Percentiles rank a stretch among this genome's conserved stretches.
Conservation (phyloP, 805 yeast species). For the Ogataea salicorniae region DNA sequence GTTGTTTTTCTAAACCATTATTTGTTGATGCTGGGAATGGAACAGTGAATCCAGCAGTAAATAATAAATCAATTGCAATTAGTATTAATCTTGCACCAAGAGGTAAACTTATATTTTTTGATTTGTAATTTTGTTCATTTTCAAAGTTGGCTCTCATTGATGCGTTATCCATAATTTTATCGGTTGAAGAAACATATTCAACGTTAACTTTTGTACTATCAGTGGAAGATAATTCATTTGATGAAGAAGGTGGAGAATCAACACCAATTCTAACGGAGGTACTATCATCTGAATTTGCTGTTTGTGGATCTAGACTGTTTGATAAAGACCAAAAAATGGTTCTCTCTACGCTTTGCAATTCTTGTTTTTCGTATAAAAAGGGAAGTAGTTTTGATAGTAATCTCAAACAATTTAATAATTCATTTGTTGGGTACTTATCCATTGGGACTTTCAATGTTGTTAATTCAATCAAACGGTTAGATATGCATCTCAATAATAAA, state of each 20-base stretch:
- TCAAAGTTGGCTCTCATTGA: constrained; percentile 8
- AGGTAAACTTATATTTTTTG: constrained; percentile 19
- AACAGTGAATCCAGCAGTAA: constrained; percentile 53
- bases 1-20: background rate
- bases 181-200: constrained; percentile 8
- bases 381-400: constrained; percentile 64
- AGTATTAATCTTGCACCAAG: constrained; percentile 36
- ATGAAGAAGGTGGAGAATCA: constrained; percentile 17
- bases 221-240: constrained; percentile 15
- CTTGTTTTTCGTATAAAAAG: constrained; percentile 51
- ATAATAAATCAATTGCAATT: constrained; percentile 42
- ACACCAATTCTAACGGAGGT: constrained; percentile 22
- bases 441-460: constrained; percentile 16
- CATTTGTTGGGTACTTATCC: constrained; percentile 23
- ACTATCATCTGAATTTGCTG: constrained; percentile 9
- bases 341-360: constrained; percentile 30
- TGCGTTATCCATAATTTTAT: constrained; percentile 10
- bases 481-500: constrained; percentile 40
- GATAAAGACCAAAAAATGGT: constrained; percentile 41
- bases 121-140: constrained; percentile 8
- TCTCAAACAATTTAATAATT: constrained; percentile 57
- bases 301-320: constrained; percentile 10
- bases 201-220: constrained; percentile 17
- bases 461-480: constrained; percentile 30
- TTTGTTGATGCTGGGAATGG: constrained; percentile 12